Conservation (phyloP, 148 eudicot species). For the Chenopodium album region DNA sequence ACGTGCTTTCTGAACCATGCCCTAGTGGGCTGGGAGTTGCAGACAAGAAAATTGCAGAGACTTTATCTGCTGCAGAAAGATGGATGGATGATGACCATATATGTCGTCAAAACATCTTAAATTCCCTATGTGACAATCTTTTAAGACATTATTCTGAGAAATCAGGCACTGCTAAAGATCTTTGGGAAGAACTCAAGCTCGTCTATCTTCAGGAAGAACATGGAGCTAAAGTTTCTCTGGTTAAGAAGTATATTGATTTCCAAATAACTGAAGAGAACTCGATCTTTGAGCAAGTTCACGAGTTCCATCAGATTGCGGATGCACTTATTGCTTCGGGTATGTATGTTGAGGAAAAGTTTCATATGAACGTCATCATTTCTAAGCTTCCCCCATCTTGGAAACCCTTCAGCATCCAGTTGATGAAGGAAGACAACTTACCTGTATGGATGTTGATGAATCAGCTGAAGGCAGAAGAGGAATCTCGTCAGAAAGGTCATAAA, state of each 20-base stretch:
- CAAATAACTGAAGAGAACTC: conserved; percentile 70
- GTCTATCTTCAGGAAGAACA: conserved; percentile 52
- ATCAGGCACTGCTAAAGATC: conserved; percentile 50
- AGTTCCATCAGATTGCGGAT: conserved; percentile 59
- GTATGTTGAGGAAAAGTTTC: conserved; percentile 68
- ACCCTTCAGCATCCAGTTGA: conserved; percentile 43
- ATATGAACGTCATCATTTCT: conserved; percentile 61
- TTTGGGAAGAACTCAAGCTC: conserved; percentile 70
- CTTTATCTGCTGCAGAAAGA: conserved; percentile 41
- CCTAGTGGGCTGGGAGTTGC: conserved; percentile 43
- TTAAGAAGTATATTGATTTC: conserved; percentile 70
- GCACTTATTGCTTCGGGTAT: conserved; percentile 56
- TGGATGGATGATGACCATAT: conserved; percentile 67
- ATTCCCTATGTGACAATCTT: conserved; percentile 65
- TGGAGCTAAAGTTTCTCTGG: conserved; percentile 58
- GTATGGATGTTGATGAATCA: conserved; percentile 65
- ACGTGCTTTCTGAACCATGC: conserved; percentile 60
- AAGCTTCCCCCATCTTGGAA: conserved; percentile 90
- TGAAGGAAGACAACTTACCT: conserved; percentile 58
- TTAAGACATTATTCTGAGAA: conserved; percentile 46
- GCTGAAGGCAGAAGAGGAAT: conserved; percentile 59
- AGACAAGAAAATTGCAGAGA: conserved; percentile 31
- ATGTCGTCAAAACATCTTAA: conserved; percentile 65
- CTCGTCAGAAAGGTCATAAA: conserved; percentile 29
- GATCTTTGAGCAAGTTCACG: conserved; percentile 58